Evolutionary conservation across 202 grass and related monocot species (phyloP), one percentile per base, ranked within the genome.

Genomic region (Panicum hallii): DNA sequence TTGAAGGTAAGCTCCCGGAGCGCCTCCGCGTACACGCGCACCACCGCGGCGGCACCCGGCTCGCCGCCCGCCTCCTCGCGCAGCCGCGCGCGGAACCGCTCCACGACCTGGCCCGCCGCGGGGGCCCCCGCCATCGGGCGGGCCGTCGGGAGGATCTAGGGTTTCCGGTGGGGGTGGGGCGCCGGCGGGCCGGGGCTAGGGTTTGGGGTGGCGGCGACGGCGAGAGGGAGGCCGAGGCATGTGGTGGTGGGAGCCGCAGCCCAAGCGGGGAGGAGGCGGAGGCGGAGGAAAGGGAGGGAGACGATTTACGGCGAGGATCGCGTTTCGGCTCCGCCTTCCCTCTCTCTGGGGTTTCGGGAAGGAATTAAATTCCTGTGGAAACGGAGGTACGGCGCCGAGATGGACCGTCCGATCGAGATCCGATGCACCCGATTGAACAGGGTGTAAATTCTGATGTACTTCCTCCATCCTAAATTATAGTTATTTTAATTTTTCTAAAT

Each of bases 1-100:
- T 99, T 99, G 94, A 97, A 94, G 72, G 90, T 94, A 56, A 97
- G 97, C 67, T 94, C 97, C 22, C 82, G 69, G 60, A 98, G 89
- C 55, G 83, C 70, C 87, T 94, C 89, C 57, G 84, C 89, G 79
- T 95, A 98, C 28, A 82, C 72, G 20, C 77, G 67, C 63, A 98
- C 93, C 68, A 98, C 85, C 72, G 87, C 89, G 42, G 47, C 17
- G 16, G 52, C 69, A 15, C 50, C 84, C 11, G 75, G 40, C 32
- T 69, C 85, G 20, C 85, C 88, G 68, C 85, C 93, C 42, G 67
- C 80, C 67, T 88, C 80, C 49, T 95, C 93, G 48, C 91, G 89
- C 57, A 94, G 84, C 64, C 74, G 82, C 84, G 56, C 63, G 49
- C 84, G 90, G 90, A 91, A 92, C 75, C 89, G 68, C 69, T 93